Evolutionary conservation across 2,329 filamentous ascomycete species (phyloP).

Genomic region (Trichoderma afroharzianum): DNA sequence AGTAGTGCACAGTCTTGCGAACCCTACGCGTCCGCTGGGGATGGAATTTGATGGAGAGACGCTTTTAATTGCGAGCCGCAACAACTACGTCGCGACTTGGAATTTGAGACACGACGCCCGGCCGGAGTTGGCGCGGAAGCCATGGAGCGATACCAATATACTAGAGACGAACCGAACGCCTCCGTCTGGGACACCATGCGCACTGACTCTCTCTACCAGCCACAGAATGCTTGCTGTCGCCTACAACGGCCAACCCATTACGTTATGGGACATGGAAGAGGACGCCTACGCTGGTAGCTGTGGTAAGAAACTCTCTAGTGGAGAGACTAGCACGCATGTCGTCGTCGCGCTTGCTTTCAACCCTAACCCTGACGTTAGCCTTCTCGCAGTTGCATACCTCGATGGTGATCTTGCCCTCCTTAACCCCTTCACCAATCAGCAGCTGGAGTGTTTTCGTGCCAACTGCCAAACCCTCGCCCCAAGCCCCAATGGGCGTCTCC

Average conservation of each 20-base stretch:
- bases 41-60: constrained; percentile 16
- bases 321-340: constrained; percentile 29
- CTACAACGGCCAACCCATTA: constrained; percentile 31
- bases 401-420: constrained; percentile 33
- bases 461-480: constrained; percentile 30
- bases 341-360: constrained; percentile 34
- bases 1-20: constrained; percentile 25
- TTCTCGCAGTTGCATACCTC: constrained; percentile 31
- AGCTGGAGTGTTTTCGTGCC: constrained; percentile 26
- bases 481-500: constrained; percentile 29
- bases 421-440: constrained; percentile 27
- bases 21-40: not conserved
- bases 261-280: constrained; percentile 34
- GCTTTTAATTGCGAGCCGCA: constrained; percentile 21
- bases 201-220: constrained; percentile 27
- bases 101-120: not conserved
- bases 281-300: constrained; percentile 32
- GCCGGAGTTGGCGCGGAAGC: no score
- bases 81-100: not conserved
- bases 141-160: no score
- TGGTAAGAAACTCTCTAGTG: constrained; percentile 30
- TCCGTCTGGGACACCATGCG: constrained; percentile 21
- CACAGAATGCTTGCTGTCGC: constrained; percentile 33
- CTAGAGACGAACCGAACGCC: not conserved
- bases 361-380: constrained; percentile 28